A percentile compares a stretch with the other conserved stretches of the same genome.
phyloP scores from a whole-genome alignment of 2,329 filamentous ascomycete genomes.

The Aureobasidium lini region DNA sequence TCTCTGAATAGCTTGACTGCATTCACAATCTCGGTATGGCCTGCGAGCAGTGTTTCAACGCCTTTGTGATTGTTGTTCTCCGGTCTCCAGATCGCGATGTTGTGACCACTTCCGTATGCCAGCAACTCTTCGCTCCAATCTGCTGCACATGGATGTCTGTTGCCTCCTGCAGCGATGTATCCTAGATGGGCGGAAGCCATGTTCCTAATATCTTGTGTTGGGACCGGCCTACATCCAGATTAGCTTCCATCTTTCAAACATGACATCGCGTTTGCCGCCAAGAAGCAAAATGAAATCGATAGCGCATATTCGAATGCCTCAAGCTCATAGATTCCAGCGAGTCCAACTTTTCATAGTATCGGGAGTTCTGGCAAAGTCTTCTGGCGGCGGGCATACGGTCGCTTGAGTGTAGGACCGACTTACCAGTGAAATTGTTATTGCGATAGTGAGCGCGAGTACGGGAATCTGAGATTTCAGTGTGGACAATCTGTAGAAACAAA shows the following conservation, averaged over 20 bases:
- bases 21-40: constrained; percentile 75
- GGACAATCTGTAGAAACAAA: too few relatives aligned
- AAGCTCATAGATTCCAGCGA: too few relatives aligned
- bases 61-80: constrained; percentile 46
- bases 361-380: too few relatives aligned
- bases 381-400: too few relatives aligned
- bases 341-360: too few relatives aligned
- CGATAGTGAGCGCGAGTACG: too few relatives aligned
- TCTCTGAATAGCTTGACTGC: constrained; percentile 68
- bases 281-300: too few relatives aligned
- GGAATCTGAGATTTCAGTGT: too few relatives aligned
- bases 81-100: constrained; percentile 83
- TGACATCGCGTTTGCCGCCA: too few relatives aligned
- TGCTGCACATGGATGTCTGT: constrained; percentile 79
- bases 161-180: constrained; percentile 73
- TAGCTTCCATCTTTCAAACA: not conserved
- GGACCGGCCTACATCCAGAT: not conserved
- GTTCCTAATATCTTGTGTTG: not conserved
- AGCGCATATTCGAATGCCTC: too few relatives aligned
- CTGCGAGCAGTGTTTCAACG: constrained; percentile 52
- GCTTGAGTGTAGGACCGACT: too few relatives aligned
- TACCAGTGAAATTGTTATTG: too few relatives aligned
- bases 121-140: constrained; percentile 75
- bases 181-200: constrained; percentile 3
- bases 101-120: constrained; percentile 82